Base-by-base conservation (phyloP, 148 eudicot genomes). In the Beta vulgaris region DNA sequence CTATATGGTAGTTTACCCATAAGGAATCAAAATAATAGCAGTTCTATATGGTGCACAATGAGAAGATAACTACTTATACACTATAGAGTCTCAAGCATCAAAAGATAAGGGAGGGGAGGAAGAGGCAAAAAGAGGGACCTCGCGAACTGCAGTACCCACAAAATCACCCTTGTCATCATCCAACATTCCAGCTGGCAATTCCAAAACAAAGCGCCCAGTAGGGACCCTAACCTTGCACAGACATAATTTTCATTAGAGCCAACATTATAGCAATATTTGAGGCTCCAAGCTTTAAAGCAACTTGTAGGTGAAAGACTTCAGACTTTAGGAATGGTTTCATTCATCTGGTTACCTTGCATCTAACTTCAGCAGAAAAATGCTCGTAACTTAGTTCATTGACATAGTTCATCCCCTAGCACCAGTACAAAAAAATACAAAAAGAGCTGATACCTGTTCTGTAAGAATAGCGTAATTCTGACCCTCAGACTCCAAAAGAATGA, bases 161-260 rank as follows among this genome's bases (percentile, higher is more conserved):
- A 95, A 83, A 81, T 95, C 96, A 73, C 98, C 92, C 73, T 89
- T 84, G 80, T 92, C 91, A 82, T 89, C 97, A 68, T 92, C 96
- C 84, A 95, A 78, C 98, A 95, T 92, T 84, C 97, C 98, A 78
- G 98, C 98, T 65, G 98, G 98, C 74, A 95, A 85, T 78, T 95
- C 98, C 85, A 95, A 80, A 61, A 92, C 77, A 53, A 90, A 85
- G 76, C 87, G 84, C 65, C 98, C 98, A 71, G 90, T 90, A 75
- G 98, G 97, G n/a, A 90, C 96, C 85, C 98, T 86, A 78, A 85
- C 97, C 98, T 94, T 86, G 62, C 79, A 88, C 73, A 80, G 25
- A 37, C 23, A 81, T 2, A 46, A 39, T 14, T 26, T 49, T 25
- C 16, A 48, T 80, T 40, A 78, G 55, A 43, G 34, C 49, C 51